A percentile compares a stretch with the other conserved stretches of the same genome.
Evolutionary conservation across 192 early-diverging fungal species (phyloP).

Genomic region (Rhizophagus clarus): DNA sequence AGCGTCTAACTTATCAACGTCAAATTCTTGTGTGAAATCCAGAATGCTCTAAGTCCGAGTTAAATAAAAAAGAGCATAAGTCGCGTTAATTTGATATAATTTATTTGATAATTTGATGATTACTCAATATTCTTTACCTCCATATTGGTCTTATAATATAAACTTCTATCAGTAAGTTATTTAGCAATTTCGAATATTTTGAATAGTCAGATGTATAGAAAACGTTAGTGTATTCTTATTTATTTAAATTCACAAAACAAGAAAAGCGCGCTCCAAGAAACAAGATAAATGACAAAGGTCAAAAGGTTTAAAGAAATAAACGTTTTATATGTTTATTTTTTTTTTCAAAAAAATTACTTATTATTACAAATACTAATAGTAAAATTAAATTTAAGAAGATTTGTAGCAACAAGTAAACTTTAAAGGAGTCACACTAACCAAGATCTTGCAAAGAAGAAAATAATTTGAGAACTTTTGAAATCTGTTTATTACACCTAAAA

Average conservation of each 20-base stretch:
- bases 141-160: background rate
- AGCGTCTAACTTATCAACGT: constrained; percentile 84
- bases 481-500: background rate
- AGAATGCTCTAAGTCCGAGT: constrained; percentile 66
- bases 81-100: constrained; percentile 9
- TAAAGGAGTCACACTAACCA: background rate
- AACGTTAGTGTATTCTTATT: background rate
- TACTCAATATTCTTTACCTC: background rate
- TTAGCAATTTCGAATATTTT: background rate
- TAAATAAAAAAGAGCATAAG: background rate
- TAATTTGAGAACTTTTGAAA: background rate
- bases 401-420: no score
- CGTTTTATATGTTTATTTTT: constrained; percentile 15
- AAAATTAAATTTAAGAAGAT: background rate
- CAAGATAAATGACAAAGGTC: background rate
- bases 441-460: background rate
- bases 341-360: background rate
- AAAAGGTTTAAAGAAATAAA: constrained; percentile 15
- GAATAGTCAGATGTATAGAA: background rate
- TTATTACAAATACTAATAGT: background rate
- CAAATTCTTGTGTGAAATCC: constrained; percentile 88
- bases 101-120: background rate
- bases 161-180: background rate
- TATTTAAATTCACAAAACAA: background rate
- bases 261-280: background rate